Conservation (phyloP, 2,329 filamentous ascomycete species). For the Fusarium sp. region DNA sequence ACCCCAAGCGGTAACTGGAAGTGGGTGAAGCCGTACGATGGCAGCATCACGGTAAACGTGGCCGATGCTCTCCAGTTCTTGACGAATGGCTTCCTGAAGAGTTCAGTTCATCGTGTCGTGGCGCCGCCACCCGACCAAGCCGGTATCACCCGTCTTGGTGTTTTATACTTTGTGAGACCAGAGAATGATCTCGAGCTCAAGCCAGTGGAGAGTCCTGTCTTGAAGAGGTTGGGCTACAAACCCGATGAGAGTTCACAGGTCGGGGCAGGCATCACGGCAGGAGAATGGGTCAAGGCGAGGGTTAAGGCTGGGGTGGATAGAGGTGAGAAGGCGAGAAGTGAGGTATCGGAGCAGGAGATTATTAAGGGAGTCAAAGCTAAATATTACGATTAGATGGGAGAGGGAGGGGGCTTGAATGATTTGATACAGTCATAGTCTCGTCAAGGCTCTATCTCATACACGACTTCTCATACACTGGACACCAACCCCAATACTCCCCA, state of each 20-base stretch:
- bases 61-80: slow-evolving; percentile 1
- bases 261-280: background rate
- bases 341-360: background rate
- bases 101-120: background rate
- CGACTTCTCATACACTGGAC: background rate
- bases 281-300: slow-evolving; percentile 4
- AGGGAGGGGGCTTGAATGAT: background rate
- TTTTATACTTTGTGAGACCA: slow-evolving; percentile 4
- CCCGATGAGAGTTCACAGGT: background rate
- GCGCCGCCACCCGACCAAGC: background rate
- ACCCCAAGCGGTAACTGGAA: background rate
- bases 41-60: background rate
- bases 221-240: background rate
- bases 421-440: background rate
- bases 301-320: background rate
- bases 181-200: background rate
- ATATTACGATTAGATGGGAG: background rate
- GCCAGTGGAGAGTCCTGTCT: background rate
- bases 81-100: background rate
- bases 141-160: background rate
- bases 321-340: background rate
- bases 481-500: background rate
- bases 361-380: background rate
- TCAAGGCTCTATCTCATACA: background rate
- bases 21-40: slow-evolving; percentile 2